These are phyloP conservation scores for Populus tremula DNA, from an alignment of 345 rosid genomes.

Conservation along the genomic window DNA sequence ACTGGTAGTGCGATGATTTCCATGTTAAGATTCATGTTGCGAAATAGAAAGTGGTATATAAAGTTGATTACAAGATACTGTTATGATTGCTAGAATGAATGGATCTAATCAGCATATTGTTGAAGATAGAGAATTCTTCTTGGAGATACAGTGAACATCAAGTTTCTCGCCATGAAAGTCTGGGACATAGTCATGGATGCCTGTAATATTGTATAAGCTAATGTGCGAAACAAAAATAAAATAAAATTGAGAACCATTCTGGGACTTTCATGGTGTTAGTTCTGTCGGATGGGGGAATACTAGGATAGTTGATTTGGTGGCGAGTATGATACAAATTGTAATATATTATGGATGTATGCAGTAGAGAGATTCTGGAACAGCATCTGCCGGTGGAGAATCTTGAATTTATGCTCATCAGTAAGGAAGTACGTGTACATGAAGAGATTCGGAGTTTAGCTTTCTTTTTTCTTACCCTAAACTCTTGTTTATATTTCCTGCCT, in stretches of 20 bases:
- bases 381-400: neutral
- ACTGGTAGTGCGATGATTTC: neutral
- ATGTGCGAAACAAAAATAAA: neutral
- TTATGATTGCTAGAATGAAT: neutral
- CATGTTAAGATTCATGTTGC: neutral
- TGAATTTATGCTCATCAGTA: neutral
- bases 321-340: neutral
- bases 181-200: neutral
- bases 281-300: neutral
- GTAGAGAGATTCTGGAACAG: neutral
- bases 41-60: neutral
- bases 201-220: neutral
- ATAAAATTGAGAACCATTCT: neutral
- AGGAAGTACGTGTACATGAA: neutral
- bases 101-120: neutral
- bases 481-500: neutral
- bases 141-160: neutral
- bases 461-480: too few relatives aligned
- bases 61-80: neutral
- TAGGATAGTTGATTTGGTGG: neutral
- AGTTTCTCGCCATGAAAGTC: neutral
- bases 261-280: neutral
- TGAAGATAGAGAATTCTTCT: neutral
- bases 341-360: neutral
- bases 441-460: neutral